Percentiles rank a stretch among this genome's conserved stretches.
These are phyloP conservation scores for Botrytis sinoallii DNA, from an alignment of 2,329 filamentous ascomycete genomes.

Conservation along the genomic window DNA sequence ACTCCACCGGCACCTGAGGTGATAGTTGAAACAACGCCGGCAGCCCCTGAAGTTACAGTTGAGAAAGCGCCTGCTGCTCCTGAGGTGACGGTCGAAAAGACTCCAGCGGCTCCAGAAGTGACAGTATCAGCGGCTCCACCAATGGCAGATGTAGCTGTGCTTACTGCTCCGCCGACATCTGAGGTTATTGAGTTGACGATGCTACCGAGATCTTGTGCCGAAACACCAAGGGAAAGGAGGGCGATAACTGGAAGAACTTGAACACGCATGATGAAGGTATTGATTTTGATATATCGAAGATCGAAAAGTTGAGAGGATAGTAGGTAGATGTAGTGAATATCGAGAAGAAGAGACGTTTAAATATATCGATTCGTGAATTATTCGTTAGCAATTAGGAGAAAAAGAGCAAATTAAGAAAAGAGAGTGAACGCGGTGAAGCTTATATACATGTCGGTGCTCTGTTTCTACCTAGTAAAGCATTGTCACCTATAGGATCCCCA, in stretches of 20 bases:
- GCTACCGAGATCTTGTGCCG: neutral
- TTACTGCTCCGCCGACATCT: slow-evolving; percentile 11
- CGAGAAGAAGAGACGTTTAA: neutral
- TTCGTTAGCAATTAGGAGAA: neutral
- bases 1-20: neutral
- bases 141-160: neutral
- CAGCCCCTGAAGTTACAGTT: neutral
- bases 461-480: neutral
- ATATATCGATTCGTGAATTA: neutral
- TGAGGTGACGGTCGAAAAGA: neutral
- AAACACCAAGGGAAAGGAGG: slow-evolving; percentile 6
- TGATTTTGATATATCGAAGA: neutral
- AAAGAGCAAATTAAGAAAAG: neutral
- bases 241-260: slow-evolving; percentile 16
- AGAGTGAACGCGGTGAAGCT: neutral
- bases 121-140: neutral
- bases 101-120: neutral
- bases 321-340: neutral
- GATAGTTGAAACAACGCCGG: neutral
- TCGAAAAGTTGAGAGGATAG: neutral
- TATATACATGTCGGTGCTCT: neutral
- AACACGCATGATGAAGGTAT: slow-evolving; percentile 15
- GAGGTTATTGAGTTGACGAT: neutral
- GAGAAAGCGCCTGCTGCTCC: neutral
- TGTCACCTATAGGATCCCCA: neutral